Percentiles rank a stretch among this genome's conserved stretches.
phyloP scores from a whole-genome alignment of 208 protist species.

The Acanthamoeba lenticulata region DNA sequence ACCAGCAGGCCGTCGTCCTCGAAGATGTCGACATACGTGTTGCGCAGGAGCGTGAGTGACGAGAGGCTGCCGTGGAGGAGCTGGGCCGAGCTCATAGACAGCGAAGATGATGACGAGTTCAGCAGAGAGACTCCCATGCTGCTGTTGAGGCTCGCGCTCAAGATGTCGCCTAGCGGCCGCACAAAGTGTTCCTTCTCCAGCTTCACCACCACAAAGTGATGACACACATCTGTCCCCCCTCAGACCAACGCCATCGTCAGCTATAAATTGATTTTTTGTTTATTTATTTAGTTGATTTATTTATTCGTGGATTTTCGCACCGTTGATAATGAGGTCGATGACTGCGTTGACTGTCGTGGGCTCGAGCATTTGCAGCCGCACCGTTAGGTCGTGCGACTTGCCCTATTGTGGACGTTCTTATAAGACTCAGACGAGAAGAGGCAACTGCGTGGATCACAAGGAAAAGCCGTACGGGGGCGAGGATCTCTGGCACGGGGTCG shows the following conservation, averaged over 20 bases:
- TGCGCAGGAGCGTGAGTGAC: not conserved
- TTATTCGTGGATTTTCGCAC: not conserved
- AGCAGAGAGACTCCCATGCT: too few species aligned
- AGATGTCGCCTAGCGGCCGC: not conserved
- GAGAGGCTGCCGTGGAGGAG: not conserved
- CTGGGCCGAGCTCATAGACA: not conserved
- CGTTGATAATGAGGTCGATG: not conserved
- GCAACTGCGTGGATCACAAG: not conserved
- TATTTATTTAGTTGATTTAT: not conserved
- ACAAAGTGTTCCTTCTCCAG: conserved; percentile 31
- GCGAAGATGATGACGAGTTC: too few species aligned
- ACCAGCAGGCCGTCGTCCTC: not conserved
- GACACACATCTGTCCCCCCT: not conserved
- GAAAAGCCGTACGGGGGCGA: not conserved
- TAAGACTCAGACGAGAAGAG: not conserved
- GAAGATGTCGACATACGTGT: conserved; percentile 5
- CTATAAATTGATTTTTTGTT: too few species aligned
- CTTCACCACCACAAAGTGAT: conserved; percentile 8
- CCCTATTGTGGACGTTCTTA: not conserved
- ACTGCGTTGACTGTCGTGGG: not conserved
- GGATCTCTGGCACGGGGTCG: not conserved
- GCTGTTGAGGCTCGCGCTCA: not conserved
- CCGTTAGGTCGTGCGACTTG: not conserved
- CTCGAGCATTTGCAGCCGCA: not conserved
- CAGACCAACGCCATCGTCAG: too few species aligned